Evolutionary conservation across 2,329 filamentous ascomycete species (phyloP).

Genomic region (Venturia pyrina): DNA sequence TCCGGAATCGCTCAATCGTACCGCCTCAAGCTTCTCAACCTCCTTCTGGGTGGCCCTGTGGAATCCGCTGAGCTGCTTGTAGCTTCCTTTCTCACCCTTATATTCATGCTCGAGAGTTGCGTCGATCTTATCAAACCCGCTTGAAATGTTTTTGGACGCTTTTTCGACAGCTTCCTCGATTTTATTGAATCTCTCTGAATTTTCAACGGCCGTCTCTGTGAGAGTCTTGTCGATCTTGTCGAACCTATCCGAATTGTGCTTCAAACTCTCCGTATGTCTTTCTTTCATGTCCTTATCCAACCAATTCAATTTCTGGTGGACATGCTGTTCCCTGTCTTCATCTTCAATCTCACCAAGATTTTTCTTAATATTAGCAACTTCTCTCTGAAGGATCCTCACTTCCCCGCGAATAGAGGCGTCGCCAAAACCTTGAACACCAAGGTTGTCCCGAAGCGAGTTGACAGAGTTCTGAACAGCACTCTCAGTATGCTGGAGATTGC

Average conservation of each 20-base stretch:
- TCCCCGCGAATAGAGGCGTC: not conserved
- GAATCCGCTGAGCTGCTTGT: no score
- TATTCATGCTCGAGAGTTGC: no score
- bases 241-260: not conserved
- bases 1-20: not conserved
- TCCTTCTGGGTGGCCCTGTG: no score
- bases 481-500: not conserved
- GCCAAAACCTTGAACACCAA: not conserved
- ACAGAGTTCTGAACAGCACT: not conserved
- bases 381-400: not conserved
- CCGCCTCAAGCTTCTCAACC: not conserved
- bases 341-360: not conserved
- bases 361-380: not conserved
- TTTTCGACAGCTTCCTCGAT: not conserved
- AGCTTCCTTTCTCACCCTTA: no score
- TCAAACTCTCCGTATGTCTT: not conserved
- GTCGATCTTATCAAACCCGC: no score
- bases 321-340: not conserved
- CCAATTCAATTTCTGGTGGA: not conserved
- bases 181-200: not conserved
- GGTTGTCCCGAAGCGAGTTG: not conserved
- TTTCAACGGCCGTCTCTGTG: not conserved
- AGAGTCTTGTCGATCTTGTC: no score
- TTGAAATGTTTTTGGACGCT: not conserved
- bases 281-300: not conserved